phyloP scores from a whole-genome alignment of 306 rosid genomes.

The Pyrus bretschneideri region DNA sequence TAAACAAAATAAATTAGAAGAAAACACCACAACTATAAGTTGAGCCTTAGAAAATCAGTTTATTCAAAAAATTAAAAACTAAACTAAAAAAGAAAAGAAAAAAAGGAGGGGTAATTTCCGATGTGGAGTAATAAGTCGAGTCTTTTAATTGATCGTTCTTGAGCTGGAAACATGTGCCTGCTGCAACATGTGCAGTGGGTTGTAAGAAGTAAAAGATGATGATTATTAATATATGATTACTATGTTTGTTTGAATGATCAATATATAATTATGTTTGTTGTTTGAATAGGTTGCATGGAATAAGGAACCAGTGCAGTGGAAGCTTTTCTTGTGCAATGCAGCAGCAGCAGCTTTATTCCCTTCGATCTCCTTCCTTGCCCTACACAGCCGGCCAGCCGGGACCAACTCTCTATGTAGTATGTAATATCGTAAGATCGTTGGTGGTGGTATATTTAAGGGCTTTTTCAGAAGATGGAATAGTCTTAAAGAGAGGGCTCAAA shows the following conservation, averaged over 20 bases:
- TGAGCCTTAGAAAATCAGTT: too few species aligned
- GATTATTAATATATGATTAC: conserved; percentile 80
- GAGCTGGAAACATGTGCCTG: conserved; percentile 53
- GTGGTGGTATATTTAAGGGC: conserved; percentile 17
- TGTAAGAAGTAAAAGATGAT: conserved; percentile 62
- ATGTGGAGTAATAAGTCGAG: neutral
- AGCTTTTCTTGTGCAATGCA: conserved; percentile 33
- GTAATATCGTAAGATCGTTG: neutral
- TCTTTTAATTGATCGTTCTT: neutral
- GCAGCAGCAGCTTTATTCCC: conserved; percentile 55
- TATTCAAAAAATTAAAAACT: too few species aligned
- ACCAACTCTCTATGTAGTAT: conserved; percentile 40
- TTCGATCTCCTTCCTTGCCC: conserved; percentile 26
- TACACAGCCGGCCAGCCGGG: conserved; percentile 34
- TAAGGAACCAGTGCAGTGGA: conserved; percentile 44
- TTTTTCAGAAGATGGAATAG: conserved; percentile 53
- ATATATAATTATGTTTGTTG: conserved; percentile 37
- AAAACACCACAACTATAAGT: too few species aligned
- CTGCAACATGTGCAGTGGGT: conserved; percentile 36
- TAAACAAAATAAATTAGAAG: too few species aligned
- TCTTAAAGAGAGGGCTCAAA: conserved; percentile 70
- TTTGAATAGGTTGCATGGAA: conserved; percentile 56
- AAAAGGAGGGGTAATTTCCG: neutral
- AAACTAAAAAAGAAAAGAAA: neutral
- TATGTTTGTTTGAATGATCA: conserved; percentile 49